Evolutionary conservation across 164 flowering plant genomes (phyloP), one percentile per base, ranked within the genome.

Genomic region (Vitis rupestris): DNA sequence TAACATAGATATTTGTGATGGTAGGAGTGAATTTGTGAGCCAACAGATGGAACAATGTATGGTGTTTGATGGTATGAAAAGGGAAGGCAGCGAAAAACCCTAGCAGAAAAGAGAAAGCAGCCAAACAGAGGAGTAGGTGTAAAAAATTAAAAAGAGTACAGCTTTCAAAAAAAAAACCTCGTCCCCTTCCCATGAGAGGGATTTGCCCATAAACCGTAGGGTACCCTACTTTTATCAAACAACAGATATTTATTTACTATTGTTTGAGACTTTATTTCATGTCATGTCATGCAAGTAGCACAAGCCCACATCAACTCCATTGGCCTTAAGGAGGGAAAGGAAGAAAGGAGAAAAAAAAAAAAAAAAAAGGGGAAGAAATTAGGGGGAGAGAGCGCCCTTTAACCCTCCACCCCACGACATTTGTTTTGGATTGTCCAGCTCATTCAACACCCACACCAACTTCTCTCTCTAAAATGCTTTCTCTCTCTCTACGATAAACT

Each of bases 221-320:
- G 59, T 52, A 37, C 44, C 44, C 44, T 37, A 37, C 7, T 37
- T 37, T 37, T 37, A 37, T 37, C 44, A 10, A 59, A 29, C 4
- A 16, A 59, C 1, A 60, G 23, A 57, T 17, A 57, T 57, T 7
- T 57, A 16, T 17, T n/a, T 8, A 57, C 9, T 3, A n/a, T n/a
- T 57, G 19, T 5, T 3, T 17, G 10, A 8, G 29, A 27, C 14
- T 59, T 10, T 68, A 56, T 72, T 70, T 68, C 57, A 47, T 75
- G 78, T 79, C 81, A 72, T 75, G 69, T 72, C 76, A 75, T 75
- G 78, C 74, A 72, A 64, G 31, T 47, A 58, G 67, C 50, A 61
- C 23, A 17, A 49, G 44, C 37, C 62, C 14, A 6, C 47, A 15
- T 23, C 27, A 23, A 0, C 2, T 37, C 44, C 44, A 0, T 37